Base-by-base conservation (phyloP, 2,329 filamentous ascomycete genomes). In the Nigrospora osmanthi region DNA sequence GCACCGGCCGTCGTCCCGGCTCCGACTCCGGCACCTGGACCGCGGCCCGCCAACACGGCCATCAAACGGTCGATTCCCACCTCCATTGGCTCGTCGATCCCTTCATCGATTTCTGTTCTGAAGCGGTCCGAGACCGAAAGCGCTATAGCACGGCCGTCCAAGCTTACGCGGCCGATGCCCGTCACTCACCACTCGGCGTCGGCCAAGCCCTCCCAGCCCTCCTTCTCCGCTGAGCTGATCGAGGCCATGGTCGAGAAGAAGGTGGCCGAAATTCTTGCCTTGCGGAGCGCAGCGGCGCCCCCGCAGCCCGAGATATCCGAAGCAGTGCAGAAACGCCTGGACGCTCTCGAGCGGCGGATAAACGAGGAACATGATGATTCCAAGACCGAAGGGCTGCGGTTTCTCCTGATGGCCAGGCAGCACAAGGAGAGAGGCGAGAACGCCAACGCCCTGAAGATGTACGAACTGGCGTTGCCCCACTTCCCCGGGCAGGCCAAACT, bases 221-320 rank as follows among this genome's bases (percentile, higher is more conserved):
- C 63, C 38, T 73, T 88, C 10, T 85, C 83, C 0, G 78, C 82
- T 15, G 84, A 81, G 12, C 83, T 83, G 43, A 94, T 97, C 48
- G 90, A 96, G 61, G 87, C 89, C 35, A 82, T 96, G 68, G 89
- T 97, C 1, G 87, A 95, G 64, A 87, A 85, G 55, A 95, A 95
- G 58, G 87, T 97, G 1, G 84, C 85, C 48, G 89, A 95, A 66
- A 89, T 93, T 33, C 72, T 97, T 1, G 89, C 90, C 0, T 83
- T 84, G n/a, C 80, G 85, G 43, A 80, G 78, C 1, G 79, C 83
- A 36, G 66, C 73, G 14, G 65, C 75, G 47, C 60, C 70, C 47
- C 51, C 68, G 36, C 58, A 58, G 45, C 72, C 61, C 3, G 76
- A 80, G 34, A 74, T 91, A 34, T 87, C 81, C 49, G 85, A 89